A percentile compares a stretch with the other conserved stretches of the same genome.
These are phyloP conservation scores for Neurospora sp. DNA, from an alignment of 2,329 filamentous ascomycete genomes.

Conservation along the genomic window DNA sequence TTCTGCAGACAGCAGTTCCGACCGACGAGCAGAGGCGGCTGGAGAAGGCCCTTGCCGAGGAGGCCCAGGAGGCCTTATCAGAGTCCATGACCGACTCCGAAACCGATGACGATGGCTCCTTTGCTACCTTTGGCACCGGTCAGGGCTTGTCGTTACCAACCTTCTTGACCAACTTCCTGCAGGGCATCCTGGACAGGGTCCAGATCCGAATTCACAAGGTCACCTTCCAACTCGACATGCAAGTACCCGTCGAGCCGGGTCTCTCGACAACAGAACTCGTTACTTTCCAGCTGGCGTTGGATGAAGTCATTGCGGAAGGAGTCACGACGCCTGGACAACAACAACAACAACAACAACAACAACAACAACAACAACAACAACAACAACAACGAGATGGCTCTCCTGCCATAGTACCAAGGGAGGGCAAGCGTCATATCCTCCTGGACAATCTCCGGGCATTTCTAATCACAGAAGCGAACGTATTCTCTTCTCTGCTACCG, in stretches of 20 bases:
- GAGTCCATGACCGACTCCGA: slow-evolving; percentile 47
- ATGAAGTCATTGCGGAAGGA: slow-evolving; percentile 56
- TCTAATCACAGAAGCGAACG: slow-evolving; percentile 56
- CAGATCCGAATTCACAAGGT: slow-evolving; percentile 57
- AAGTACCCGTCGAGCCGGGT: slow-evolving; percentile 40
- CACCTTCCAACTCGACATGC: slow-evolving; percentile 54
- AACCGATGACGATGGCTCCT: slow-evolving; percentile 47
- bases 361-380: no score
- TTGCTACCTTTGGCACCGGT: slow-evolving; percentile 55
- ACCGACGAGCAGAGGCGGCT: slow-evolving; percentile 54
- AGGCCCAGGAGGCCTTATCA: slow-evolving; percentile 53
- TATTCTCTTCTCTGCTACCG: slow-evolving; percentile 50
- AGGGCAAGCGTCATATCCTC: slow-evolving; percentile 55
- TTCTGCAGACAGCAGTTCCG: slow-evolving; percentile 58
- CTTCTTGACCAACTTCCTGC: slow-evolving; percentile 62
- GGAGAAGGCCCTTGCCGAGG: slow-evolving; percentile 56
- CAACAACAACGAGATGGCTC: slow-evolving; percentile 20
- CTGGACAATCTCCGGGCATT: slow-evolving; percentile 54
- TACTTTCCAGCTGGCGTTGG: slow-evolving; percentile 55
- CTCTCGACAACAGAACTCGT: slow-evolving; percentile 41
- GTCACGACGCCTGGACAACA: slow-evolving; percentile 36
- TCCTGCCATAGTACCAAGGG: slow-evolving; percentile 36
- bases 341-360: no score
- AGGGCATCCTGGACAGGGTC: slow-evolving; percentile 63
- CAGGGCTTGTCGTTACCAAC: slow-evolving; percentile 57